Evolutionary conservation across 768 basidiomycete genomes (phyloP).

Genomic region (Suillus discolor): DNA sequence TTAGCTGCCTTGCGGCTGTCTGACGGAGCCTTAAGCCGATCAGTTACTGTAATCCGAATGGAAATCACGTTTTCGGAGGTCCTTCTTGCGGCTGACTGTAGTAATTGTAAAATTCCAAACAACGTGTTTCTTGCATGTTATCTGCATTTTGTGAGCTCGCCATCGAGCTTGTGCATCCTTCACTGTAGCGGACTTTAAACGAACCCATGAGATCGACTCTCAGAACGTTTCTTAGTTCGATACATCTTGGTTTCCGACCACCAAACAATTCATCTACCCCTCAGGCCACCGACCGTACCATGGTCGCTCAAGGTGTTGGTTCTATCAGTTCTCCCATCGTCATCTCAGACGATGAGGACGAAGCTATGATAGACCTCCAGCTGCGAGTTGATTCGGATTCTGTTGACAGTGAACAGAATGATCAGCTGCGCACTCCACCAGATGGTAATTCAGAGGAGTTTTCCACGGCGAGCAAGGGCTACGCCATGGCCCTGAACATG

Average conservation of each 20-base stretch:
- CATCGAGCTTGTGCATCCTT: not conserved
- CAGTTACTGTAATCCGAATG: slow-evolving; percentile 1
- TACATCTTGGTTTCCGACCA: slow-evolving; percentile 8
- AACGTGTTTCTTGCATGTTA: slow-evolving; percentile 7
- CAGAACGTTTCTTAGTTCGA: slow-evolving; percentile 5
- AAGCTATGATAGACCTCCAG: slow-evolving; percentile 18
- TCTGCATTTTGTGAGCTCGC: not conserved
- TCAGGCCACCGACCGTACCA: slow-evolving; percentile 8
- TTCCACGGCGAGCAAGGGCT: slow-evolving; percentile 10
- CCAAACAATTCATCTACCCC: slow-evolving; percentile 4
- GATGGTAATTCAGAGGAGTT: slow-evolving; percentile 9
- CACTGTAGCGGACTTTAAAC: slow-evolving; percentile 17
- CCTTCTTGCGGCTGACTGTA: not conserved
- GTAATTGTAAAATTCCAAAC: not conserved
- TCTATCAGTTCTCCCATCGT: slow-evolving; percentile 31
- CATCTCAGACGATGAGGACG: slow-evolving; percentile 31
- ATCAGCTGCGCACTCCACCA: not conserved
- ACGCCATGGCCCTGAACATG: slow-evolving; percentile 16
- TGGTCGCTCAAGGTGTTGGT: slow-evolving; percentile 20
- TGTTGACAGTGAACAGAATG: slow-evolving; percentile 5
- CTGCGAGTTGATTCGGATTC: slow-evolving; percentile 8
- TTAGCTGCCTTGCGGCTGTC: not conserved
- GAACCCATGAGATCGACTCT: slow-evolving; percentile 8
- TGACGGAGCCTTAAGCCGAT: not conserved
- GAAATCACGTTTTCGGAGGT: slow-evolving; percentile 4